Percentiles rank a stretch among this genome's conserved stretches.
phyloP scores from a whole-genome alignment of 495 filamentous ascomycete species.

The Aspergillus sparsus region DNA sequence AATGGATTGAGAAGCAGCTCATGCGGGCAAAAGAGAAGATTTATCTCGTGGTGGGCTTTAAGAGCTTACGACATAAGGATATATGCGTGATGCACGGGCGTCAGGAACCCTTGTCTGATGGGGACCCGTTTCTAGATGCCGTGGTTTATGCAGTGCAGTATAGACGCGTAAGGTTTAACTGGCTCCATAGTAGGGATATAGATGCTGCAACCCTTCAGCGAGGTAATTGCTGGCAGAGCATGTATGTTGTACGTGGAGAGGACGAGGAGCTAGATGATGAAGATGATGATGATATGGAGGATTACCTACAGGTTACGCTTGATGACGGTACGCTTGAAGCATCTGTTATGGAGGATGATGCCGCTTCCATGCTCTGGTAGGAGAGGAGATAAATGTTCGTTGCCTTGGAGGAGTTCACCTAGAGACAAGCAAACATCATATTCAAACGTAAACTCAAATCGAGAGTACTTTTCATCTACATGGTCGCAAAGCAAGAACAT shows the following conservation, averaged over 20 bases:
- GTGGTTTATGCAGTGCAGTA: conserved; percentile 1
- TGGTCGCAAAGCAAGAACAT: too few relatives aligned
- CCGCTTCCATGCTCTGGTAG: too few relatives aligned
- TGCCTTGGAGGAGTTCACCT: too few relatives aligned
- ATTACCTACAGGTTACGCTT: not conserved
- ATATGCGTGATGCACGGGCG: not conserved
- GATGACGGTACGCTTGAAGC: not conserved
- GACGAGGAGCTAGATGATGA: not conserved
- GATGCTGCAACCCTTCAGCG: not conserved
- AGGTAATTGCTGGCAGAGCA: not conserved
- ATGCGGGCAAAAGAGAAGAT: not conserved
- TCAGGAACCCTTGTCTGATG: not conserved
- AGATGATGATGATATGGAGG: not conserved
- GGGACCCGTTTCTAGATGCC: not conserved
- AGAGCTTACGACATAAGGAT: not conserved
- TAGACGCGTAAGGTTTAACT: not conserved
- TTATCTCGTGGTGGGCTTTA: not conserved
- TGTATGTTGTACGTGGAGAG: not conserved
- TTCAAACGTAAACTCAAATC: too few relatives aligned
- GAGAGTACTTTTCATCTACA: too few relatives aligned
- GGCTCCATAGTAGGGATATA: not conserved
- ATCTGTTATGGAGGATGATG: not conserved
- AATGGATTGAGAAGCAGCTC: conserved; percentile 1
- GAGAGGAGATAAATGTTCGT: too few relatives aligned
- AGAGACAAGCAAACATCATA: too few relatives aligned